Evolutionary conservation across 768 basidiomycete genomes (phyloP).

Genomic region (Omphalotus guepiniiformis): DNA sequence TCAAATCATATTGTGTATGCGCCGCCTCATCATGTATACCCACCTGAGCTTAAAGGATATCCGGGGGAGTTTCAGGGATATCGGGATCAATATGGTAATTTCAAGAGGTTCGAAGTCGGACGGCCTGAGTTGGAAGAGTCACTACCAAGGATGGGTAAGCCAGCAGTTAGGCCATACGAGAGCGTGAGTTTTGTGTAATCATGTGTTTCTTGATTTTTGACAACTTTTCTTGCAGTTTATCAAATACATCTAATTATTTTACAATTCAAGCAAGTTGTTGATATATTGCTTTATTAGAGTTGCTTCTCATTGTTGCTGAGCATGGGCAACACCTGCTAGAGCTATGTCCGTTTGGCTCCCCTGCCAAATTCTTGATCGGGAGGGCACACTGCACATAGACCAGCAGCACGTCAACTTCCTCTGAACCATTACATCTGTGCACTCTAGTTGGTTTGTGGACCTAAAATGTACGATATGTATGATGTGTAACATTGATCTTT

Average conservation of each 20-base stretch:
- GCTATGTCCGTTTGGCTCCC: too few species aligned
- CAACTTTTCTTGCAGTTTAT: conserved; percentile 30
- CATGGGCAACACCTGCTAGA: too few species aligned
- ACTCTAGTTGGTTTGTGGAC: too few species aligned
- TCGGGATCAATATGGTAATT: conserved; percentile 45
- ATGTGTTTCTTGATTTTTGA: conserved; percentile 1
- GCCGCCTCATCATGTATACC: conserved; percentile 51
- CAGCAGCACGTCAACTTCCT: too few species aligned
- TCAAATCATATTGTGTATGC: conserved; percentile 62
- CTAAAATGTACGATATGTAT: too few species aligned
- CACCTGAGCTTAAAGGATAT: conserved; percentile 56
- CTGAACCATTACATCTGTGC: too few species aligned
- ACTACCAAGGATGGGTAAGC: conserved; percentile 51
- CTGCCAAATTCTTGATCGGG: too few species aligned
- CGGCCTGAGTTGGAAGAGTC: conserved; percentile 60
- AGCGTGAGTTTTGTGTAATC: conserved; percentile 30
- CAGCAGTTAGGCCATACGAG: conserved; percentile 54
- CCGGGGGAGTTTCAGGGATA: conserved; percentile 54
- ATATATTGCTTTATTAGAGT: too few species aligned
- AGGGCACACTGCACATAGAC: too few species aligned
- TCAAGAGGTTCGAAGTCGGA: conserved; percentile 34
- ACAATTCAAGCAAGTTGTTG: too few species aligned
- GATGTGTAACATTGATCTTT: too few species aligned
- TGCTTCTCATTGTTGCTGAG: too few species aligned
- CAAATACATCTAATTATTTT: conserved; percentile 24